These are phyloP conservation scores for Acorus gramineus DNA, from an alignment of 106 monocot species.

Conservation along the genomic window DNA sequence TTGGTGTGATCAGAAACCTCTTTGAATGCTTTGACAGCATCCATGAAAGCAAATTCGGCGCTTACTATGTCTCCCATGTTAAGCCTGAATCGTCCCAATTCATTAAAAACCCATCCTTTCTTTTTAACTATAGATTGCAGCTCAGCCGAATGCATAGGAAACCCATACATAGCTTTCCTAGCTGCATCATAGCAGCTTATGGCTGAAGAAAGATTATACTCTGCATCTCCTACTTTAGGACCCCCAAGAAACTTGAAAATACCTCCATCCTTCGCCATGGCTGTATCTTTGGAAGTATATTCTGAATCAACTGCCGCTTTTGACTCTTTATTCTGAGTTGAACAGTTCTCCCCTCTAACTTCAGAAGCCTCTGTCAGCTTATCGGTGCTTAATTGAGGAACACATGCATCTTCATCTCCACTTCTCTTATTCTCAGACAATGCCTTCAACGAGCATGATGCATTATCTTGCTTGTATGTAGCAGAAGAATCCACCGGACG, in stretches of 20 bases:
- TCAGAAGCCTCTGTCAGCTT: slow-evolving; percentile 6
- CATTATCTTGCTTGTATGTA: slow-evolving; percentile 4
- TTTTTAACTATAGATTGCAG: slow-evolving; percentile 52
- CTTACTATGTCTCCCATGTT: slow-evolving; percentile 42
- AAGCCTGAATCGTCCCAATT: slow-evolving; percentile 74
- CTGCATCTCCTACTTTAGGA: slow-evolving; percentile 40
- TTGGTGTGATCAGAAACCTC: slow-evolving; percentile 80
- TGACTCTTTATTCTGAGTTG: not conserved
- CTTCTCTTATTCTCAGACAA: slow-evolving; percentile 8
- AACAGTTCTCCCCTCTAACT: slow-evolving; percentile 11
- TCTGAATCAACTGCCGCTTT: slow-evolving; percentile 11
- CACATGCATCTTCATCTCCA: not conserved
- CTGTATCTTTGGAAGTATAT: slow-evolving; percentile 12
- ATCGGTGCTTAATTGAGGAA: not conserved
- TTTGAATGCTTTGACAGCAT: slow-evolving; percentile 81
- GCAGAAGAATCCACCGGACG: slow-evolving; percentile 3
- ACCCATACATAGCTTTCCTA: slow-evolving; percentile 30
- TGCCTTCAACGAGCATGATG: slow-evolving; percentile 12
- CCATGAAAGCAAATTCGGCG: slow-evolving; percentile 82
- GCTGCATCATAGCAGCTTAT: slow-evolving; percentile 55
- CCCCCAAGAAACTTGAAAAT: slow-evolving; percentile 81
- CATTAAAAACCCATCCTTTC: slow-evolving; percentile 88
- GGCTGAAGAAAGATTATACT: slow-evolving; percentile 60
- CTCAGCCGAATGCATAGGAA: slow-evolving; percentile 31
- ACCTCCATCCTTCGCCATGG: slow-evolving; percentile 49